A percentile compares a stretch with the other conserved stretches of the same genome.
Conservation (phyloP, 2,329 filamentous ascomycete species). For the Pseudopyrenochaeta lycopersici region DNA sequence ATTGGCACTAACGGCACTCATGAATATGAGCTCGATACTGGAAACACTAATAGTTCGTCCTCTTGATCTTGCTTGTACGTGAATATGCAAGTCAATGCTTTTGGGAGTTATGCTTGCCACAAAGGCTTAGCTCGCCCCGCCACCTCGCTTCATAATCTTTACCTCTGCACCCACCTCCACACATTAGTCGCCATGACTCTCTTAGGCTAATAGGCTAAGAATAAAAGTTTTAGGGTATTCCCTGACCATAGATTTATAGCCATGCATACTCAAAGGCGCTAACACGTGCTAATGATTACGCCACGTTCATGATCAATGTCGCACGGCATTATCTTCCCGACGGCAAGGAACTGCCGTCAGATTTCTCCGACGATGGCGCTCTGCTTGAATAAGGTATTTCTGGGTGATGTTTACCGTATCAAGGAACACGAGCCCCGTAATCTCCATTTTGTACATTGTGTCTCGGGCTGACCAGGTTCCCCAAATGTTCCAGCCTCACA, state of each 20-base stretch:
- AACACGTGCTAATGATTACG: neutral
- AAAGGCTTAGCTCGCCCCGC: no score
- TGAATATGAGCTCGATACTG: no score
- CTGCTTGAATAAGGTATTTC: neutral
- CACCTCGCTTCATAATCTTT: neutral
- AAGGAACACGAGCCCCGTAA: neutral
- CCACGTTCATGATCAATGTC: slow-evolving; percentile 3
- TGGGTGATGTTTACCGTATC: neutral
- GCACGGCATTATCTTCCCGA: slow-evolving; percentile 28
- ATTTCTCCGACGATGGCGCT: neutral
- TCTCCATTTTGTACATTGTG: no score
- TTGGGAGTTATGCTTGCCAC: no score
- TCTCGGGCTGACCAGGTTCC: neutral
- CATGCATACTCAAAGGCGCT: neutral
- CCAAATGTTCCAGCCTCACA: neutral
- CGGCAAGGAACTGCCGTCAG: neutral
- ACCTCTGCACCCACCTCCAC: no score
- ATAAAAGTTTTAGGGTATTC: neutral
- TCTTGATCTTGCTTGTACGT: no score
- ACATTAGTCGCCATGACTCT: no score
- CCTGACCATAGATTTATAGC: neutral
- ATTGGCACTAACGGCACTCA: no score
- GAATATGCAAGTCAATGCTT: no score
- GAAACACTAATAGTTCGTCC: no score
- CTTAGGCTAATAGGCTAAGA: no score